phyloP scores from a whole-genome alignment of 2,329 filamentous ascomycete genomes.

The Stachybotrys elegans region DNA sequence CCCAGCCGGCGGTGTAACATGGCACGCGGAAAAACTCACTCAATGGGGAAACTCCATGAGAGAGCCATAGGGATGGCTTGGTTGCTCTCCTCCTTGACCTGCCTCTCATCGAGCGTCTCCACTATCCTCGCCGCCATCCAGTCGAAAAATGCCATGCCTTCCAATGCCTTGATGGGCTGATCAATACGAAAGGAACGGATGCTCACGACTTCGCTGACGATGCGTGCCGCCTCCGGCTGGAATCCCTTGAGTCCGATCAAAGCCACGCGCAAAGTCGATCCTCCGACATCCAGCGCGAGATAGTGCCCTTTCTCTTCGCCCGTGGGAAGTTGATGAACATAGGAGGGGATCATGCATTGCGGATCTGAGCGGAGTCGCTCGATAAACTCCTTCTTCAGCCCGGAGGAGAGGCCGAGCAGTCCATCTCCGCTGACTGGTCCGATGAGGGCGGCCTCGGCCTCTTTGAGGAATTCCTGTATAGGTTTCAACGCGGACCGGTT shows the following conservation, averaged over 20 bases:
- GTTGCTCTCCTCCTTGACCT: constrained; percentile 30
- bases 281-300: constrained; percentile 63
- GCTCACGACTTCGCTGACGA: constrained; percentile 47
- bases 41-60: constrained; percentile 66
- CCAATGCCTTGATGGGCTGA: constrained; percentile 48
- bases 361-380: constrained; percentile 46
- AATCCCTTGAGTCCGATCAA: constrained; percentile 54
- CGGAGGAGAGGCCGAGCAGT: constrained; percentile 40
- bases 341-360: constrained; percentile 61
- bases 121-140: constrained; percentile 61
- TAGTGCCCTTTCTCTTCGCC: constrained; percentile 55
- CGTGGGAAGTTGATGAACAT: constrained; percentile 58
- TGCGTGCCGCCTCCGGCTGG: constrained; percentile 23
- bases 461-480: constrained; percentile 49
- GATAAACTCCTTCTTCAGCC: constrained; percentile 50
- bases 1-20: constrained; percentile 1
- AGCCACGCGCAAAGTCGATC: constrained; percentile 61
- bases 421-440: constrained; percentile 40
- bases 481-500: constrained; percentile 18
- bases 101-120: constrained; percentile 46
- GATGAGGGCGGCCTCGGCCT: constrained; percentile 49
- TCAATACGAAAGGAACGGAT: constrained; percentile 54
- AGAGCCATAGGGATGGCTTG: constrained; percentile 53
- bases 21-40: constrained; percentile 53
- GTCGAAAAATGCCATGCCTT: constrained; percentile 58